Conservation (phyloP, 371 early-diverging fungal species). For the Mortierella sp. region DNA sequence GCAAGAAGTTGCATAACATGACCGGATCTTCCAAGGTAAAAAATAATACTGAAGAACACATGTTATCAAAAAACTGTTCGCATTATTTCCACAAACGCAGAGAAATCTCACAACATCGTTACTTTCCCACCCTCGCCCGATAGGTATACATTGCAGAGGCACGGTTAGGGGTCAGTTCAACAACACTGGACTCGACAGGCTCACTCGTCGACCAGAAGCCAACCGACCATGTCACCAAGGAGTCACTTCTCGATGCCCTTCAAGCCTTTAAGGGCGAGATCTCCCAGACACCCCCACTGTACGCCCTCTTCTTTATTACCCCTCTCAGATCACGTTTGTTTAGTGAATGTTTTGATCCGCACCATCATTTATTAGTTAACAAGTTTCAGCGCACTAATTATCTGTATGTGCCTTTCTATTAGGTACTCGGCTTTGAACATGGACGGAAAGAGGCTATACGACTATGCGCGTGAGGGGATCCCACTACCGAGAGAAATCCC, state of each 20-base stretch:
- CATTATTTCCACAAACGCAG: too few relatives aligned
- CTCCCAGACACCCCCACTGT: constrained; percentile 68
- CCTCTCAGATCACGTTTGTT: background rate
- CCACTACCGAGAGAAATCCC: constrained; percentile 57
- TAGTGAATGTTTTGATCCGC: background rate
- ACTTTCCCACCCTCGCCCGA: background rate
- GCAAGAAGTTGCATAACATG: constrained; percentile 47
- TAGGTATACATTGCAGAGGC: constrained; percentile 62
- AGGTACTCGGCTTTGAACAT: constrained; percentile 69
- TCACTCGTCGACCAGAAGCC: constrained; percentile 32
- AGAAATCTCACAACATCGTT: background rate
- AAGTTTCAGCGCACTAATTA: background rate
- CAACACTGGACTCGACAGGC: constrained; percentile 67
- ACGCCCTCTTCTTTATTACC: constrained; percentile 12
- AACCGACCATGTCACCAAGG: constrained; percentile 57
- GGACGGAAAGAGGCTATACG: constrained; percentile 72
- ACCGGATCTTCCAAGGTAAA: constrained; percentile 59
- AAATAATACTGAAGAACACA: background rate
- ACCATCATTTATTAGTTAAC: background rate
- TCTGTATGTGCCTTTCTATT: background rate
- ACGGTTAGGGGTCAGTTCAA: constrained; percentile 64
- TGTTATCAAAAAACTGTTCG: background rate
- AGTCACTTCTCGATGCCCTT: constrained; percentile 43
- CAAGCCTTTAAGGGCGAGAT: constrained; percentile 65
- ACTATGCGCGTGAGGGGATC: constrained; percentile 66